A percentile compares a stretch with the other conserved stretches of the same genome.
Evolutionary conservation across 192 early-diverging fungal species (phyloP).

Genomic region (Backusella circina): DNA sequence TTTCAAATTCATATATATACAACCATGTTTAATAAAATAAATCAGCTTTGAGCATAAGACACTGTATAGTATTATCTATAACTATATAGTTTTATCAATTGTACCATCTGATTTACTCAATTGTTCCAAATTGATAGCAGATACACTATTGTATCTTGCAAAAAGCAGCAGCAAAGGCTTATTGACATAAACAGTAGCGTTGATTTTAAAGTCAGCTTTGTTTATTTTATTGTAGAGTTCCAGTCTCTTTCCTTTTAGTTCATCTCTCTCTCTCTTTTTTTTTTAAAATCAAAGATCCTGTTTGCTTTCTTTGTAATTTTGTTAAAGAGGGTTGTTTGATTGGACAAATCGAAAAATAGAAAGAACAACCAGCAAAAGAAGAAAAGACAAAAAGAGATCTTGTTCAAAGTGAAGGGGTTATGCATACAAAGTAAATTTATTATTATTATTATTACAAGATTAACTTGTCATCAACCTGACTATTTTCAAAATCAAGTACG

Average conservation of each 20-base stretch:
- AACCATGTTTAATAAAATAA: not conserved
- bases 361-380: not conserved
- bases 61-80: no score
- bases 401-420: slow-evolving; percentile 4
- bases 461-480: not conserved
- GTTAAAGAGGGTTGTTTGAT: not conserved
- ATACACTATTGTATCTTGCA: no score
- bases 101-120: no score
- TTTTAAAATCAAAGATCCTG: not conserved
- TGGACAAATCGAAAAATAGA: not conserved
- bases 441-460: not conserved
- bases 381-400: not conserved
- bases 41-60: no score
- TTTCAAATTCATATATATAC: not conserved
- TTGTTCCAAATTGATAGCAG: no score
- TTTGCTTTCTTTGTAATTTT: not conserved
- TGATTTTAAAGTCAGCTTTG: no score
- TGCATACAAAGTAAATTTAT: not conserved
- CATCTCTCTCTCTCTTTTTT: not conserved
- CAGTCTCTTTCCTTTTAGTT: no score
- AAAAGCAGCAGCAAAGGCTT: no score
- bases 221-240: no score
- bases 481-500: not conserved
- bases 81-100: no score
- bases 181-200: no score